Evolutionary conservation across 768 basidiomycete species (phyloP).

Genomic region (Mycena leptocephala): DNA sequence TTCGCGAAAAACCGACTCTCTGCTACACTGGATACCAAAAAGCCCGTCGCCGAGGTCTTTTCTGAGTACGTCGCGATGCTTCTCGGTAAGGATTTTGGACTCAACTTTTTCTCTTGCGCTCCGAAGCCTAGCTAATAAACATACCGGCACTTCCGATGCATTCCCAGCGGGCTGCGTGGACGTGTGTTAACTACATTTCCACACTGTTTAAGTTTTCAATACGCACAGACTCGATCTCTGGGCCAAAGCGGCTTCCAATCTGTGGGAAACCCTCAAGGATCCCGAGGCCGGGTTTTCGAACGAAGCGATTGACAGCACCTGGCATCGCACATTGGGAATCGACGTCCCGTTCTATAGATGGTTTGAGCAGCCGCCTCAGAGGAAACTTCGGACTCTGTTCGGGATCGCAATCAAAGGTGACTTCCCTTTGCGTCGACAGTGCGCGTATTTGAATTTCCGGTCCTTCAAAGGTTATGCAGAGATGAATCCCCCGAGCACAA

Average conservation of each 20-base stretch:
- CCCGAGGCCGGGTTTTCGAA: too few species aligned
- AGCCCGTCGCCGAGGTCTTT: too few species aligned
- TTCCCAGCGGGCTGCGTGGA: conserved; percentile 14
- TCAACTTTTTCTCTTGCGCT: conserved; percentile 8
- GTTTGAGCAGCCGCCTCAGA: conserved; percentile 5
- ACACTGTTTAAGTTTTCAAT: conserved; percentile 1
- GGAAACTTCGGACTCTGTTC: conserved; percentile 14
- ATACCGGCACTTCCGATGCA: conserved; percentile 14
- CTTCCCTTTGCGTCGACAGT: not conserved
- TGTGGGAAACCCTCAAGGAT: too few species aligned
- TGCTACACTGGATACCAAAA: too few species aligned
- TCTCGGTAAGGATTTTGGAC: conserved; percentile 15
- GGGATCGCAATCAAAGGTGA: conserved; percentile 16
- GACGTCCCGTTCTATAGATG: conserved; percentile 7
- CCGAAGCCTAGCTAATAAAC: conserved; percentile 17
- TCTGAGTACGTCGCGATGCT: too few species aligned
- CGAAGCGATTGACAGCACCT: too few species aligned
- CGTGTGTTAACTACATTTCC: conserved; percentile 2
- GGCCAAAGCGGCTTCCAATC: too few species aligned
- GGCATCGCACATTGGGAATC: conserved; percentile 13
- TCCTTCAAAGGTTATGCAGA: too few species aligned
- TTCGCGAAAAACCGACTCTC: too few species aligned
- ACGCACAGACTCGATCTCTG: too few species aligned
- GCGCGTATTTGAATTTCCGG: too few species aligned
- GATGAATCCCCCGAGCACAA: conserved; percentile 19